These are phyloP conservation scores for Filosporella fistucella DNA, from an alignment of 495 filamentous ascomycete genomes.

Conservation along the genomic window DNA sequence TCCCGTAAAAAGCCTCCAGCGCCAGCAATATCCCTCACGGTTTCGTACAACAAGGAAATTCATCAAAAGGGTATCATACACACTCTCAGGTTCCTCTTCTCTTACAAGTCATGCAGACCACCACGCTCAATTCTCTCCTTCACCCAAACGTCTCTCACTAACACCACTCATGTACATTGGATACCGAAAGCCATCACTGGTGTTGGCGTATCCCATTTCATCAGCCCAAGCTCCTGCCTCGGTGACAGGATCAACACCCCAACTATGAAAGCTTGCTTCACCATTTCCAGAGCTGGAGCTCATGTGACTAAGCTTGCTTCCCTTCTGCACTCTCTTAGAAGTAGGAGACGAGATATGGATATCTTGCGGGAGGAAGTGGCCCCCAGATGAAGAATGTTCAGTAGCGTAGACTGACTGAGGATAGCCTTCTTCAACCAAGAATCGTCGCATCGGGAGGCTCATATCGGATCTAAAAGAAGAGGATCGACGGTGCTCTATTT, in stretches of 20 bases:
- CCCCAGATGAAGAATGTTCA: not conserved
- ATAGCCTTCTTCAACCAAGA: conserved; percentile 5
- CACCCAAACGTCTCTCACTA: too few relatives aligned
- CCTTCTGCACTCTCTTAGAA: not conserved
- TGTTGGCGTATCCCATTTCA: too few relatives aligned
- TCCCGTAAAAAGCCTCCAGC: too few relatives aligned
- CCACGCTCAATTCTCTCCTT: too few relatives aligned
- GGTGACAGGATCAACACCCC: not conserved
- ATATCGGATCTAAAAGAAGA: conserved; percentile 10
- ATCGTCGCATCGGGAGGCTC: conserved; percentile 11
- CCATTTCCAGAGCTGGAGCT: conserved; percentile 10
- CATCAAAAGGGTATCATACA: too few relatives aligned
- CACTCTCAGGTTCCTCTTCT: too few relatives aligned
- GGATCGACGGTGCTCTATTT: conserved; percentile 9
- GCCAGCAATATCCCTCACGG: too few relatives aligned
- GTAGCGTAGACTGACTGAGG: not conserved
- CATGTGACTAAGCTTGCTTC: conserved; percentile 1
- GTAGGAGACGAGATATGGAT: conserved; percentile 3
- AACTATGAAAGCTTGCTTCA: not conserved
- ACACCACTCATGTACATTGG: too few relatives aligned
- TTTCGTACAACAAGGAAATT: too few relatives aligned
- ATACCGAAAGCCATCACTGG: too few relatives aligned
- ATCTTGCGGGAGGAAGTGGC: conserved; percentile 7
- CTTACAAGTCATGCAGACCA: too few relatives aligned
- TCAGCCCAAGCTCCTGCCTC: conserved; percentile 7